phyloP scores from a whole-genome alignment of 768 basidiomycete genomes.

The Neoboletus magnificus region DNA sequence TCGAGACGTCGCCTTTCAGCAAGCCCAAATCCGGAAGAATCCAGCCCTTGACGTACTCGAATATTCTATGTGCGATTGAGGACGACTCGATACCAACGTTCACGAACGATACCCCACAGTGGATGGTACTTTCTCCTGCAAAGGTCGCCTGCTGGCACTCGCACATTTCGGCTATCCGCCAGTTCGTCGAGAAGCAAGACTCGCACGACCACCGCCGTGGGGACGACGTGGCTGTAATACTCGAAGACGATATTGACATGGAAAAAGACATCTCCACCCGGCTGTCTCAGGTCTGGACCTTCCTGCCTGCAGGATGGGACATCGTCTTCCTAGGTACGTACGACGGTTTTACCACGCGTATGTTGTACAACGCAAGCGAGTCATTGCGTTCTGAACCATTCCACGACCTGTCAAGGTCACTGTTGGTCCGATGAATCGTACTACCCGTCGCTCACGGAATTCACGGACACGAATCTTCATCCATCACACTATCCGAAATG shows the following conservation, averaged over 20 bases:
- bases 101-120: slow-evolving; percentile 36
- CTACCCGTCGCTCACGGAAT: slow-evolving; percentile 36
- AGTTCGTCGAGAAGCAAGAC: slow-evolving; percentile 35
- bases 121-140: slow-evolving; percentile 52
- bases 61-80: slow-evolving; percentile 42
- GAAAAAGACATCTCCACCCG: slow-evolving; percentile 54
- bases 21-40: not conserved
- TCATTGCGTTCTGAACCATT: not conserved
- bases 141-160: slow-evolving; percentile 74
- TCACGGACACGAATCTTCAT: slow-evolving; percentile 38
- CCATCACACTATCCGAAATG: slow-evolving; percentile 63
- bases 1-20: not conserved
- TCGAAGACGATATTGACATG: slow-evolving; percentile 82
- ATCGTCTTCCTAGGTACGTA: slow-evolving; percentile 65
- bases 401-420: slow-evolving; percentile 48
- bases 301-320: slow-evolving; percentile 64
- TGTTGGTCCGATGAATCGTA: slow-evolving; percentile 73
- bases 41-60: not conserved
- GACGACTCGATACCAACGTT: slow-evolving; percentile 39
- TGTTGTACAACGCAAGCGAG: not conserved
- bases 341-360: not conserved
- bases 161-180: slow-evolving; percentile 52
- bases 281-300: slow-evolving; percentile 43
- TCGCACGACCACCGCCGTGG: slow-evolving; percentile 1
- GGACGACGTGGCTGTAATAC: slow-evolving; percentile 47